Evolutionary conservation across 768 basidiomycete genomes (phyloP), one percentile per base, ranked within the genome.

Genomic region (Mycena filopes): DNA sequence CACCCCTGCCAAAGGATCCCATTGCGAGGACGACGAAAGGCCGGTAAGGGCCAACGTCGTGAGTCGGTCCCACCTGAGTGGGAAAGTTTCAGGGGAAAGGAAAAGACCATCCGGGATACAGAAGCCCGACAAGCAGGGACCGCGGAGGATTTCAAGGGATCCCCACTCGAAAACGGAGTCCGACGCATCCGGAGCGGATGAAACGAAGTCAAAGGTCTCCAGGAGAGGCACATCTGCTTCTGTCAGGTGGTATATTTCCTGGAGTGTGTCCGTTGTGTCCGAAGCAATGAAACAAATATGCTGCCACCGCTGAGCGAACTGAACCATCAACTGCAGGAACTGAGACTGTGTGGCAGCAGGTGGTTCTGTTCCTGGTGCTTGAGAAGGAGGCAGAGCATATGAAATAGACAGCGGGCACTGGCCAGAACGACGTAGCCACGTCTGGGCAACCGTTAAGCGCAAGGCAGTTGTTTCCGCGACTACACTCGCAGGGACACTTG

Each of bases 281-380:
- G 10, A 60, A n/a, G n/a, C n/a, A n/a, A n/a, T n/a, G 21, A 18
- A 13, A 11, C 15, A 7, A 20, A 60, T 29, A 18, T 60, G 26
- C 59, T 53, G 49, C 59, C 49, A 60, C 5, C 59, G 59, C 11
- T n/a, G 28, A 26, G 59, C 49, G 41, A 53, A 53, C 12, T 49
- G 50, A 42, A 53, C 18, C 13, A 60, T 38, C 3, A 15, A 10
- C 36, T 36, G 36, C 36, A 36, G 15, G 15, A 36, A 5, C 15
- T 36, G 36, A 4, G 36, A 36, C 3, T 36, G 42, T n/a, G 13
- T 15, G 10, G 36, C 15, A 11, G 11, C 10, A 36, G 36, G 36
- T n/a, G n/a, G n/a, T n/a, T n/a, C n/a, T n/a, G n/a, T n/a, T n/a
- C n/a, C n/a, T n/a, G n/a, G n/a, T n/a, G n/a, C n/a, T n/a, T n/a